A percentile compares a stretch with the other conserved stretches of the same genome.
phyloP scores from a whole-genome alignment of 129 eudicot genomes.

The Kitagawia praeruptora region DNA sequence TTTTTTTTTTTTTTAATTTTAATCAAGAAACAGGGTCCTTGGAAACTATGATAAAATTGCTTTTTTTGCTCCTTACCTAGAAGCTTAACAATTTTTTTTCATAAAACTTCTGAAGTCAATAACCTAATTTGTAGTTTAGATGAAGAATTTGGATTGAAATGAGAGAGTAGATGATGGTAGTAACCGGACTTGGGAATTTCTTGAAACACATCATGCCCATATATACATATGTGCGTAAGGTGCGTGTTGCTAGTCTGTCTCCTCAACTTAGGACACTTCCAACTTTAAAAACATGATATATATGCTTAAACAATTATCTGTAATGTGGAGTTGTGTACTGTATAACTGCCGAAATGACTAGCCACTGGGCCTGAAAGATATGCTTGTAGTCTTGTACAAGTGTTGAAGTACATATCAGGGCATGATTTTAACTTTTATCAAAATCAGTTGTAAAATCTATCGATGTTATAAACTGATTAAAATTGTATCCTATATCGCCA shows the following conservation, averaged over 20 bases:
- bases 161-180: background rate
- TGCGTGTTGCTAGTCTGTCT: background rate
- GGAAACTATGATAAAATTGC: too few relatives aligned
- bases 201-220: background rate
- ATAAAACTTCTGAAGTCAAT: background rate
- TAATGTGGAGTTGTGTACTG: background rate
- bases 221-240: background rate
- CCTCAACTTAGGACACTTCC: background rate
- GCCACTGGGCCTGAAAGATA: background rate
- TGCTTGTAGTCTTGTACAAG: background rate
- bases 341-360: background rate
- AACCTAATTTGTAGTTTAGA: background rate
- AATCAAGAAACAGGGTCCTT: background rate
- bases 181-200: background rate
- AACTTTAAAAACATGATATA: background rate
- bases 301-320: background rate
- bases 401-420: background rate
- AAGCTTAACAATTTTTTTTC: background rate
- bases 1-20: too few relatives aligned
- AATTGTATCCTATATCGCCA: conserved; percentile 9
- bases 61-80: background rate
- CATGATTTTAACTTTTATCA: background rate
- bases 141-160: background rate
- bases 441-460: background rate
- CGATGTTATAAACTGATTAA: conserved; percentile 8